Evolutionary conservation across 345 rosid species (phyloP).

Genomic region (Bruguiera parviflora): DNA sequence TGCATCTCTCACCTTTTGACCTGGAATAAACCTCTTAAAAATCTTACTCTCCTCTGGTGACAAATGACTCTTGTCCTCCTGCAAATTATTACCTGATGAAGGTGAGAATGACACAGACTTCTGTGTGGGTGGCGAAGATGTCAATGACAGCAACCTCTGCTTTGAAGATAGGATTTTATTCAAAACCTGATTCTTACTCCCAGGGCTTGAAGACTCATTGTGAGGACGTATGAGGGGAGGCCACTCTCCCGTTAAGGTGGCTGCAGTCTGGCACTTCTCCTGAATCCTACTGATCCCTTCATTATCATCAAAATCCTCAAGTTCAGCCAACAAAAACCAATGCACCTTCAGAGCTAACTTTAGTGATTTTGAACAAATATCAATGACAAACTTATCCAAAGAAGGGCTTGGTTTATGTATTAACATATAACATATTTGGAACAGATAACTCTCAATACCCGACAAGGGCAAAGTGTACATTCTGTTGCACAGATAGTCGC

Average conservation of each 20-base stretch:
- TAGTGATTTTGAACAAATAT: slow-evolving; percentile 76
- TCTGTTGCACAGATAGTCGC: slow-evolving; percentile 95
- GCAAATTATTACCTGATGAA: slow-evolving; percentile 48
- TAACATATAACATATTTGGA: slow-evolving; percentile 92
- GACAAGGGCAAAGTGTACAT: slow-evolving; percentile 92
- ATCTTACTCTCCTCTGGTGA: slow-evolving; percentile 77
- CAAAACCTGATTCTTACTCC: slow-evolving; percentile 89
- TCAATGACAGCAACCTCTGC: slow-evolving; percentile 77
- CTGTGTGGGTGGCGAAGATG: slow-evolving; percentile 68
- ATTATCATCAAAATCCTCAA: slow-evolving; percentile 93
- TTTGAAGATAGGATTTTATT: slow-evolving; percentile 79
- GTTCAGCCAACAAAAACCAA: slow-evolving; percentile 96
- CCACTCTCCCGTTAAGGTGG: slow-evolving; percentile 98
- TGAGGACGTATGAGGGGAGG: slow-evolving; percentile 59
- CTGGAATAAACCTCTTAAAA: slow-evolving; percentile 88
- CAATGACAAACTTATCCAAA: slow-evolving; percentile 93
- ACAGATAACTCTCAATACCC: slow-evolving; percentile 89
- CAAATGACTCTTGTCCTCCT: slow-evolving; percentile 61
- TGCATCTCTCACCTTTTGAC: slow-evolving; percentile 93
- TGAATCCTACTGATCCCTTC: slow-evolving; percentile 95
- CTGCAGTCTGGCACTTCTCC: slow-evolving; percentile 96
- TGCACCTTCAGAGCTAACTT: slow-evolving; percentile 93
- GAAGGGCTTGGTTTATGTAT: slow-evolving; percentile 98
- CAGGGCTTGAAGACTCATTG: slow-evolving; percentile 51
- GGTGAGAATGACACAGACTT: slow-evolving; percentile 72